Conservation (phyloP, 1,284 basidiomycete genomes). For the Phellinidium pouzarii region DNA sequence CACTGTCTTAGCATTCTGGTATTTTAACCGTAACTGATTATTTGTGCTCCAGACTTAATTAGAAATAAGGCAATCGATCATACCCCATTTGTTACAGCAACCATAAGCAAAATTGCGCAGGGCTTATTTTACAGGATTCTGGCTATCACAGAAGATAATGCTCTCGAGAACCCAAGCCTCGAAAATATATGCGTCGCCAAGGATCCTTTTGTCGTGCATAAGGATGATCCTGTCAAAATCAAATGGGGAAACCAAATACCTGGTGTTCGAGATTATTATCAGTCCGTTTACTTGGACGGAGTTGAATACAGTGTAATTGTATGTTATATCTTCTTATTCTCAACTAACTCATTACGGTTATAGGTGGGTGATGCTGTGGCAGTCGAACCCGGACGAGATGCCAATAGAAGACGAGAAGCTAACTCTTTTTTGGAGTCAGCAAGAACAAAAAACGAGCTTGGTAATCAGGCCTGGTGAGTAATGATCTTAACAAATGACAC, state of each 20-base stretch:
- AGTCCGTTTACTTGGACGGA: constrained; percentile 46
- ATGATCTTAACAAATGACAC: constrained; percentile 2
- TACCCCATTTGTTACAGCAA: constrained; percentile 43
- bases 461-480: constrained; percentile 48
- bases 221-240: constrained; percentile 39
- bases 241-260: constrained; percentile 37
- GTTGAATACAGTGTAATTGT: constrained; percentile 43
- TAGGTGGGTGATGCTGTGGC: constrained; percentile 57
- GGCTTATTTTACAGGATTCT: constrained; percentile 42
- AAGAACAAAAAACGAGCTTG: constrained; percentile 35
- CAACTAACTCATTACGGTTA: constrained; percentile 7
- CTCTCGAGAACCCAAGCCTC: background rate
- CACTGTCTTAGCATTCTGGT: too few relatives aligned
- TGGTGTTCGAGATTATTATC: constrained; percentile 30
- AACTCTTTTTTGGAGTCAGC: constrained; percentile 11
- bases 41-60: too few relatives aligned
- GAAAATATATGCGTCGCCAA: constrained; percentile 25
- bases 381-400: constrained; percentile 29
- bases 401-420: constrained; percentile 6
- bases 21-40: too few relatives aligned
- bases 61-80: constrained; percentile 1
- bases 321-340: background rate
- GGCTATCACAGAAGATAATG: constrained; percentile 30
- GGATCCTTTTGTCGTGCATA: constrained; percentile 31
- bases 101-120: constrained; percentile 39